phyloP scores from a whole-genome alignment of 1,284 basidiomycete species.

The Ceratobasidium sp. region DNA sequence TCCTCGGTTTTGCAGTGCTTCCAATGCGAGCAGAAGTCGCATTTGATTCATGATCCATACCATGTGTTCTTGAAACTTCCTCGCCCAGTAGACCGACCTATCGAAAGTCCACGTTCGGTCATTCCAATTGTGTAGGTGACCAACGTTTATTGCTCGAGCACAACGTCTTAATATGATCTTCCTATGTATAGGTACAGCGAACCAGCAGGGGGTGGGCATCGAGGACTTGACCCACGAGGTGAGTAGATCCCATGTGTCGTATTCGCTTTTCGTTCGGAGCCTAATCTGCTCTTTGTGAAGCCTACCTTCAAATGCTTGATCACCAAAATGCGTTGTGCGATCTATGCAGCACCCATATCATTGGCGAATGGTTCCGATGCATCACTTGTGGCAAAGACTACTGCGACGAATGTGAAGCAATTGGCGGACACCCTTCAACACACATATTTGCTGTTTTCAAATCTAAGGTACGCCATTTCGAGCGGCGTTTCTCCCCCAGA shows the following conservation, averaged over 20 bases:
- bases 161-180: conserved; percentile 3
- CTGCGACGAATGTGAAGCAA: conserved; percentile 76
- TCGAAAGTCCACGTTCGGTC: conserved; percentile 67
- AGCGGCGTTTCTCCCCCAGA: background rate
- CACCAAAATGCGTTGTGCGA: conserved; percentile 78
- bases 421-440: conserved; percentile 79
- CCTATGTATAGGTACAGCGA: conserved; percentile 62
- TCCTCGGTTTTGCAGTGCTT: conserved; percentile 67
- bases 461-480: conserved; percentile 60
- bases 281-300: conserved; percentile 52
- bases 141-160: background rate
- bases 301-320: conserved; percentile 69
- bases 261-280: conserved; percentile 5
- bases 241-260: conserved; percentile 42
- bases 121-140: conserved; percentile 70
- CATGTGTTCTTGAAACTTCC: conserved; percentile 88
- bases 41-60: conserved; percentile 77
- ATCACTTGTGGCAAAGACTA: conserved; percentile 84
- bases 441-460: conserved; percentile 90
- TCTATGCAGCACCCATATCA: conserved; percentile 73
- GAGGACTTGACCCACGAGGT: conserved; percentile 68
- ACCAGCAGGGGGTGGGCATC: conserved; percentile 65
- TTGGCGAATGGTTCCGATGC: conserved; percentile 87
- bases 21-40: conserved; percentile 78
- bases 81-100: conserved; percentile 71